Conservation (phyloP, 1,139 yeast species). For the Pichia cactophila region DNA sequence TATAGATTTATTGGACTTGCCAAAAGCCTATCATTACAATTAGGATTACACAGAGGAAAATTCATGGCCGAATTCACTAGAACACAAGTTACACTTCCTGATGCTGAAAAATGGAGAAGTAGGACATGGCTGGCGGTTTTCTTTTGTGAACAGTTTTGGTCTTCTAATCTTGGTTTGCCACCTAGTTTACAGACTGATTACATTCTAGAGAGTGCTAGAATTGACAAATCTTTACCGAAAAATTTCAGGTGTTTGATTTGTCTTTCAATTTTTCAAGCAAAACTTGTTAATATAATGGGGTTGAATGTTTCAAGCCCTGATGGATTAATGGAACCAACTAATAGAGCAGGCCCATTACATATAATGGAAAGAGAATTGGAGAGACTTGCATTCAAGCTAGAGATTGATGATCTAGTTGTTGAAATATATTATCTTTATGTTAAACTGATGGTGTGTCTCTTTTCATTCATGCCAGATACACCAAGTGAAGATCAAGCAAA, state of each 20-base stretch:
- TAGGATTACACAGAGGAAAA: conserved; percentile 91
- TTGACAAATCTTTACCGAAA: conserved; percentile 60
- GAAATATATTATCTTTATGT: conserved; percentile 77
- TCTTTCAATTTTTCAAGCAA: conserved; percentile 75
- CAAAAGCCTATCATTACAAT: conserved; percentile 72
- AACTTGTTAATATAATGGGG: conserved; percentile 80
- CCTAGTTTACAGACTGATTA: conserved; percentile 83
- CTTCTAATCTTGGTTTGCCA: conserved; percentile 80
- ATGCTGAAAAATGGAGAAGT: conserved; percentile 92
- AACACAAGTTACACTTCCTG: conserved; percentile 80
- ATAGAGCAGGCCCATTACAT: conserved; percentile 71
- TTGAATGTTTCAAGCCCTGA: conserved; percentile 83
- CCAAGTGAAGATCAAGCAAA: conserved; percentile 83
- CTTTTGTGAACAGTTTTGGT: conserved; percentile 87
- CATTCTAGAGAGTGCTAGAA: conserved; percentile 68
- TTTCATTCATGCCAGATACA: conserved; percentile 87
- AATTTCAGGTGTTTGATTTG: conserved; percentile 67
- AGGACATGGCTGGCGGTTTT: conserved; percentile 87
- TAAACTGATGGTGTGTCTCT: conserved; percentile 75
- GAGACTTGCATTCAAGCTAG: conserved; percentile 54
- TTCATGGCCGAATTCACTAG: conserved; percentile 87
- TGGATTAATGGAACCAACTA: conserved; percentile 79
- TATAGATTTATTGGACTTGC: conserved; percentile 85
- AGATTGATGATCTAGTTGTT: conserved; percentile 59
- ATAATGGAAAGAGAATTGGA: conserved; percentile 75